Conservation (phyloP, 2,329 filamentous ascomycete species). For the Xylaria polymorpha region DNA sequence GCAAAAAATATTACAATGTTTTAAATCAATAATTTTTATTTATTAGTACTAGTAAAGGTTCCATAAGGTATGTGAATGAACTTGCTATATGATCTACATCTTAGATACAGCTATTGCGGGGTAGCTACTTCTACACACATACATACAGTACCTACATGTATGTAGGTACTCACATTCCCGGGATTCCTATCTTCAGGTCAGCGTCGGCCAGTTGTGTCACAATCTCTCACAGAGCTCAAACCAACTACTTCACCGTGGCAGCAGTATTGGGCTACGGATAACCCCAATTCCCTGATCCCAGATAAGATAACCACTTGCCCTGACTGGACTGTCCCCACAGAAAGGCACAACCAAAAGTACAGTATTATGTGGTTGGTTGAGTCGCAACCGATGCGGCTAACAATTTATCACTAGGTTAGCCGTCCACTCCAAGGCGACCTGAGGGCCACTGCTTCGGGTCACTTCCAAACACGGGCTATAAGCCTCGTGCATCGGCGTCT, state of each 20-base stretch:
- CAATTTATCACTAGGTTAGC: not conserved
- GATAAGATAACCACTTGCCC: not conserved
- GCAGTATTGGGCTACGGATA: not conserved
- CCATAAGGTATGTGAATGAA: no score
- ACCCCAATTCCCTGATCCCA: not conserved
- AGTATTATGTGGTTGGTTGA: not conserved
- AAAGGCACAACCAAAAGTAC: not conserved
- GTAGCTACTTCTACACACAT: no score
- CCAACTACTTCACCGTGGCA: not conserved
- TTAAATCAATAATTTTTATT: no score
- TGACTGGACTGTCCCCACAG: not conserved
- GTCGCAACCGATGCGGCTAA: not conserved
- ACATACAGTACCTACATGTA: no score
- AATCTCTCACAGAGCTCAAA: slow-evolving; percentile 2
- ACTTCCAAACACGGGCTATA: slow-evolving; percentile 24
- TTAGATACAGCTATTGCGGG: no score
- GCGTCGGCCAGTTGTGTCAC: not conserved
- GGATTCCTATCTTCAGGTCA: not conserved
- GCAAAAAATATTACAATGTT: no score
- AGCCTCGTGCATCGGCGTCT: not conserved
- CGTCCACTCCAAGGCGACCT: not conserved
- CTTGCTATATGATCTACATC: no score
- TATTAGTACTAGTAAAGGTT: no score
- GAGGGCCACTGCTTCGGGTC: not conserved
- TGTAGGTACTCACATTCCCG: no score